Evolutionary conservation across 352 stramenopile species (phyloP).

Genomic region (Elongisporangium anandrum): DNA sequence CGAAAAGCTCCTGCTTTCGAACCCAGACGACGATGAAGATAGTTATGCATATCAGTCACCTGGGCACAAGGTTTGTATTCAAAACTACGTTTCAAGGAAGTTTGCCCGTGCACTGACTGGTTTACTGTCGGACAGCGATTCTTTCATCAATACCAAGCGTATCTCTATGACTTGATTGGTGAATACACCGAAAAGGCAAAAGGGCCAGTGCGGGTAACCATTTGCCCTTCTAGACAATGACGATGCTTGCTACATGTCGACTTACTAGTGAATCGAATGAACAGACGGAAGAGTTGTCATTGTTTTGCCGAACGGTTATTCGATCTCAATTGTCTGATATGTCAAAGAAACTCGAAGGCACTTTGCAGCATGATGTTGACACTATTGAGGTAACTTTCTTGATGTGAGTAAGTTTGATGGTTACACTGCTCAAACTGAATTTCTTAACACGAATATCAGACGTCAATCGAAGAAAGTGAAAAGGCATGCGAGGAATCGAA

Average conservation of each 20-base stretch:
- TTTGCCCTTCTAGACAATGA: not conserved
- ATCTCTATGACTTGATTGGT: conserved; percentile 65
- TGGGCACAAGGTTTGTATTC: conserved; percentile 64
- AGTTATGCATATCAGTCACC: conserved; percentile 62
- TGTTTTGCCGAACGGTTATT: conserved; percentile 61
- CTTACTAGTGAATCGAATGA: not conserved
- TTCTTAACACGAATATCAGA: conserved; percentile 15
- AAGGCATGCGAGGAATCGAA: conserved; percentile 45
- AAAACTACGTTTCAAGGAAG: not conserved
- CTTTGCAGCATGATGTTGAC: conserved; percentile 52
- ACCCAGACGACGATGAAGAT: conserved; percentile 38
- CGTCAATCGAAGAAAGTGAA: conserved; percentile 56
- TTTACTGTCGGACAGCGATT: conserved; percentile 39
- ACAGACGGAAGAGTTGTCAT: conserved; percentile 60
- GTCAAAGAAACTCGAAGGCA: conserved; percentile 52
- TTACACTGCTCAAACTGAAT: too few species aligned
- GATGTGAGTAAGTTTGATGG: not conserved
- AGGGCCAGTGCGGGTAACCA: conserved; percentile 47
- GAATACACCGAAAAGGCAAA: conserved; percentile 64
- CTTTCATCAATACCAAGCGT: conserved; percentile 65
- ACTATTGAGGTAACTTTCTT: conserved; percentile 27
- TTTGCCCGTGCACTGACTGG: conserved; percentile 1
- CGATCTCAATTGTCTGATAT: conserved; percentile 45
- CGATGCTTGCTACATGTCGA: not conserved
- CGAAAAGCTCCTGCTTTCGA: conserved; percentile 43